Base-by-base conservation (phyloP, 2,329 filamentous ascomycete species). In the Penicillium sp. region DNA sequence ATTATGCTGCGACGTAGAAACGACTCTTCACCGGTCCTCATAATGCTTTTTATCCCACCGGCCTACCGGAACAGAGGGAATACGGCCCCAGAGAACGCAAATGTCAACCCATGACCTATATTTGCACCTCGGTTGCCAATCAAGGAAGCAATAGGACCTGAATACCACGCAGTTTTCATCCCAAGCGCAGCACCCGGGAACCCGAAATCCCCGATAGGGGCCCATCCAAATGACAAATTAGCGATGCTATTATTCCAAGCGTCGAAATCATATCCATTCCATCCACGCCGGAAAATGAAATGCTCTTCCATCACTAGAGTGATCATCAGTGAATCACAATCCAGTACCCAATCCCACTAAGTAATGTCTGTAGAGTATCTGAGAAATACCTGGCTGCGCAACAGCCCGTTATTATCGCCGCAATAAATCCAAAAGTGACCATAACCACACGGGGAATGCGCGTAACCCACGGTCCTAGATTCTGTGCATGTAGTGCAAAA, bases 291-390 rank as follows among this genome's bases (percentile, higher is more conserved):
- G 59, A 75, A 75, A 18, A 72, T 57, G 32, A 74, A 47, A 59
- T 73, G 71, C 50, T 74, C 73, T 39, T 70, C 67, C 14, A 66
- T 61, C 8, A 75, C 67, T 6, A 74, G 55, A 2, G 69, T 66
- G 46, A 73, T 64, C n/a, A n/a, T n/a, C n/a, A n/a, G 32, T 72
- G 72, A 13, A 72, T 73, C 0, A 78, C 79, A 52, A 75, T 77
- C 77, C 78, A 81, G 64, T 81, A 82, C 10, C 79, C 79, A 3
- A 81, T 72, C 24, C 81, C 70, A 14, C 74, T 74, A 2, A 81
- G 61, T 60, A 81, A 77, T 48, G 79, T 77, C 60, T 78, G 66
- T 14, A 82, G 63, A 74, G 74, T 61, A 48, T 62, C 62, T 24
- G 59, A 38, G 39, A 73, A 71, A 57, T 69, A 72, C 14, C 60